Evolutionary conservation across 257 asterid species (phyloP).

Genomic region (Eustoma russellianum): DNA sequence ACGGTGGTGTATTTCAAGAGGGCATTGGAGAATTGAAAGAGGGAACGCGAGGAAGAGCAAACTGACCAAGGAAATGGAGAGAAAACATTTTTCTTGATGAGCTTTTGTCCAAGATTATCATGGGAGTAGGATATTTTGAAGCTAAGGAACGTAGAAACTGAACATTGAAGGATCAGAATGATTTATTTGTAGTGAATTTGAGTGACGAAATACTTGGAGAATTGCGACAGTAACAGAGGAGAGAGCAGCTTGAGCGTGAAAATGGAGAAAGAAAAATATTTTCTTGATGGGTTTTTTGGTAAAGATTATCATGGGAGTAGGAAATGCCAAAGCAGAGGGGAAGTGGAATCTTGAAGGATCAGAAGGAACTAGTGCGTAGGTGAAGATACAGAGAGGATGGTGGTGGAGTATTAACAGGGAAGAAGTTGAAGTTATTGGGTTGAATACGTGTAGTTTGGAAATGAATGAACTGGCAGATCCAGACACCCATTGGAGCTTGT

Average conservation of each 20-base stretch:
- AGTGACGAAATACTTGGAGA: conserved; percentile 38
- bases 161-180: too few relatives aligned
- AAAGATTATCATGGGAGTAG: conserved; percentile 5
- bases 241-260: conserved; percentile 17
- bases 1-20: conserved; percentile 77
- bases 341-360: conserved; percentile 1
- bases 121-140: too few relatives aligned
- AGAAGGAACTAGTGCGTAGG: too few relatives aligned
- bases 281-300: conserved; percentile 11
- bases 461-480: too few relatives aligned
- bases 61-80: conserved; percentile 15
- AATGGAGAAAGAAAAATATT: conserved; percentile 29
- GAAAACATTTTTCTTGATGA: conserved; percentile 32
- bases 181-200: too few relatives aligned
- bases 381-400: too few relatives aligned
- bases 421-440: too few relatives aligned
- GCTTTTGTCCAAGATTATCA: conserved; percentile 6
- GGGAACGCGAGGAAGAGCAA: conserved; percentile 16
- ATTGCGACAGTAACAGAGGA: conserved; percentile 13
- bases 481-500: too few relatives aligned
- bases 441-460: too few relatives aligned
- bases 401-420: too few relatives aligned
- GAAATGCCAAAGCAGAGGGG: too few relatives aligned
- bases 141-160: too few relatives aligned
- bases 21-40: conserved; percentile 24